Evolutionary conservation across 2,329 filamentous ascomycete genomes (phyloP).

Genomic region (Eutypa lata): DNA sequence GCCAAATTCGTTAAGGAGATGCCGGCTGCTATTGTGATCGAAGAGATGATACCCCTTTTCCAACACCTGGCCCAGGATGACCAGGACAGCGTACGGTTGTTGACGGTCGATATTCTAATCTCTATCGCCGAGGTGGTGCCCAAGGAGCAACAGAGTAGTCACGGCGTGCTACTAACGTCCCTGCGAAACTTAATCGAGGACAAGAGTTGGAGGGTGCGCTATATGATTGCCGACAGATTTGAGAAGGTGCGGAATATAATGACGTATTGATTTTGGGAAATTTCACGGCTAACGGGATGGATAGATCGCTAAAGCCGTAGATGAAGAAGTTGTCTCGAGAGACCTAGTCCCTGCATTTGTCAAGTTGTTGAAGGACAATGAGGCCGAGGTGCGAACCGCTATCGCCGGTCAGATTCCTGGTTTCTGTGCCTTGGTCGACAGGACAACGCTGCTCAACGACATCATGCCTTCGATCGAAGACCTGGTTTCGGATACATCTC

Average conservation of each 20-base stretch:
- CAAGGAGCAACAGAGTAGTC: constrained; percentile 96
- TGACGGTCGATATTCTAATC: constrained; percentile 95
- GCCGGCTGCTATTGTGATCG: constrained; percentile 84
- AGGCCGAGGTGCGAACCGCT: constrained; percentile 94
- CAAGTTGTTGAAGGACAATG: constrained; percentile 95
- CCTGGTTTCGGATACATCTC: constrained; percentile 90
- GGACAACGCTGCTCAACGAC: constrained; percentile 83
- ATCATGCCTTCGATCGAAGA: constrained; percentile 97
- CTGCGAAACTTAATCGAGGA: constrained; percentile 94
- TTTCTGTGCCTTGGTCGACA: constrained; percentile 88
- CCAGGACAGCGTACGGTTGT: constrained; percentile 91
- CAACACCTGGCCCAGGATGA: constrained; percentile 95
- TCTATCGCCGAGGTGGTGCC: constrained; percentile 95
- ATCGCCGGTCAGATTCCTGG: constrained; percentile 97
- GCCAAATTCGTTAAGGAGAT: constrained; percentile 98
- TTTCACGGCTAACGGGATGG: constrained; percentile 14
- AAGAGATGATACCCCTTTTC: constrained; percentile 99
- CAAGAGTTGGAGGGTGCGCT: constrained; percentile 98
- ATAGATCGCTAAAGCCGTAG: constrained; percentile 95
- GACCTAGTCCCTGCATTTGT: constrained; percentile 96
- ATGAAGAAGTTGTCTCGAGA: constrained; percentile 90
- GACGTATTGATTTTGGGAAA: background rate
- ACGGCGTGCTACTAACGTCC: constrained; percentile 87
- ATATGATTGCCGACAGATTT: constrained; percentile 98
- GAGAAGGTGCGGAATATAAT: constrained; percentile 67